phyloP scores from a whole-genome alignment of 371 early-diverging fungal species.

The Apophysomyces variabilis region DNA sequence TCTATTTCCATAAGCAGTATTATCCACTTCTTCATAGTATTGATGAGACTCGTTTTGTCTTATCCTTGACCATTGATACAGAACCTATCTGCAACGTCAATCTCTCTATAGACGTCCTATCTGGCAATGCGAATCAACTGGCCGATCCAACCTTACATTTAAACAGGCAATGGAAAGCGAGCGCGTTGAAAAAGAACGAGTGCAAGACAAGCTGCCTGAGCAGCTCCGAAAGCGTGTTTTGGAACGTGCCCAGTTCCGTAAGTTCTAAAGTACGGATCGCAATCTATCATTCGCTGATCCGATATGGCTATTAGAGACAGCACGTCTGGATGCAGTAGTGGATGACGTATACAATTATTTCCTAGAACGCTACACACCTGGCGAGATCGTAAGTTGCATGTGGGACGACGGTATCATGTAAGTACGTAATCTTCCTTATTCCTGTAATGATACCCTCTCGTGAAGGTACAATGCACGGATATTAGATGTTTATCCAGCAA shows the following conservation, averaged over 20 bases:
- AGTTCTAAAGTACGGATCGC: conserved; percentile 16
- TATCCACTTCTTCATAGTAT: neutral
- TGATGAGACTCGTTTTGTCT: neutral
- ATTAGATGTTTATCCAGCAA: conserved; percentile 22
- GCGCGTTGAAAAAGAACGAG: conserved; percentile 56
- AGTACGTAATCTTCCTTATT: conserved; percentile 11
- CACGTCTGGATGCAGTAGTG: conserved; percentile 59
- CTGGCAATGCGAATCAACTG: conserved; percentile 84
- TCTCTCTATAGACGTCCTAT: conserved; percentile 69
- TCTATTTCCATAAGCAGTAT: neutral
- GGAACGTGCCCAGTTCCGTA: conserved; percentile 75
- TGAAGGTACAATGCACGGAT: conserved; percentile 45
- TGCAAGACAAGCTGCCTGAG: conserved; percentile 68
- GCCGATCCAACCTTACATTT: conserved; percentile 76
- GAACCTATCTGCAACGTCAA: conserved; percentile 74
- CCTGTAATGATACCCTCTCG: neutral
- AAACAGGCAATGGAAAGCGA: conserved; percentile 82
- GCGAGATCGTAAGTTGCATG: conserved; percentile 53
- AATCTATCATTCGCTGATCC: neutral
- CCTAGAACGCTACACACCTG: conserved; percentile 45
- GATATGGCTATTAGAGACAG: conserved; percentile 38
- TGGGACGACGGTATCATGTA: conserved; percentile 57
- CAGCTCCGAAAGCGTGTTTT: conserved; percentile 68
- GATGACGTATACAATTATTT: conserved; percentile 56
- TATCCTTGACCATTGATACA: conserved; percentile 34